These are phyloP conservation scores for Cicer pinnatifidum DNA, from an alignment of 306 rosid genomes.

Conservation along the genomic window DNA sequence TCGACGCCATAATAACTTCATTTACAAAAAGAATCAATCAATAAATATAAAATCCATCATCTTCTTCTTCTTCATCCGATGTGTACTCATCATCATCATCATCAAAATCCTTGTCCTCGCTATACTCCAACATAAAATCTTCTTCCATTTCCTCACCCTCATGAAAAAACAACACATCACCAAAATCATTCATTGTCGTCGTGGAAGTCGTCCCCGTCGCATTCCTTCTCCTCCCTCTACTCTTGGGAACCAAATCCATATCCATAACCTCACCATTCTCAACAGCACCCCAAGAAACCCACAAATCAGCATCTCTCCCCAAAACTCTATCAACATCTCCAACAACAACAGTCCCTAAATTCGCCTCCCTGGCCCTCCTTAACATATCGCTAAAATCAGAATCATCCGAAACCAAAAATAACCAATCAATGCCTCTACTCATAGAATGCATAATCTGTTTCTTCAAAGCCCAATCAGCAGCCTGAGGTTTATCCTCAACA, in stretches of 20 bases:
- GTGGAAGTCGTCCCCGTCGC: background rate
- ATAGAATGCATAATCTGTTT: constrained; percentile 85
- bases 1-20: background rate
- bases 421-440: constrained; percentile 86
- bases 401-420: constrained; percentile 86
- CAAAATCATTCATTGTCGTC: background rate
- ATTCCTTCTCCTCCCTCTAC: constrained; percentile 29
- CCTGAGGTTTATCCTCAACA: constrained; percentile 93
- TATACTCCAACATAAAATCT: constrained; percentile 25
- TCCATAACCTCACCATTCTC: constrained; percentile 74
- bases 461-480: constrained; percentile 96
- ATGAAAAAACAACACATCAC: constrained; percentile 43
- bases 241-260: constrained; percentile 59
- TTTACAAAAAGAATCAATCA: constrained; percentile 41
- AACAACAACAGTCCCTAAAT: constrained; percentile 86
- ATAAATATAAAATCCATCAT: constrained; percentile 48
- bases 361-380: constrained; percentile 73
- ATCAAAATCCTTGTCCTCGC: background rate
- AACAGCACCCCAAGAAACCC: constrained; percentile 82
- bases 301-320: constrained; percentile 78
- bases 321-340: constrained; percentile 82
- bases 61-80: constrained; percentile 50
- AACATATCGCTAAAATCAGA: constrained; percentile 89
- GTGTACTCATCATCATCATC: constrained; percentile 46
- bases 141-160: background rate